Evolutionary conservation across 148 eudicot species (phyloP).

Genomic region (Silene conica): DNA sequence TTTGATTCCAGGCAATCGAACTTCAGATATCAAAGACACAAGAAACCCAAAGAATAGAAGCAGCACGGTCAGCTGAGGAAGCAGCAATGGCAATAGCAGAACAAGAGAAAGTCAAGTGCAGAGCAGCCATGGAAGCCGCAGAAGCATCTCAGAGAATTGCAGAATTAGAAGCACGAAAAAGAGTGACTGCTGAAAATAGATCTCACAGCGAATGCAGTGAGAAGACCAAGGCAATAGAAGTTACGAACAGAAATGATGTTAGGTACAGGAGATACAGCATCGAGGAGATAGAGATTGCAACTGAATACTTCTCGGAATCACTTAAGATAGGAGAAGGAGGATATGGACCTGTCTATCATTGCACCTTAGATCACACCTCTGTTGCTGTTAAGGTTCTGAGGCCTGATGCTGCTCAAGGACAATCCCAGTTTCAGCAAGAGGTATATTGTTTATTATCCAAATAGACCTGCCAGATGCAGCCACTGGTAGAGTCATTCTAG

Average conservation of each 20-base stretch:
- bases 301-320: constrained; percentile 42
- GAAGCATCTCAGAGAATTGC: constrained; percentile 76
- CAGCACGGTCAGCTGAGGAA: constrained; percentile 52
- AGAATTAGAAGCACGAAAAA: constrained; percentile 57
- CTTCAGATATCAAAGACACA: constrained; percentile 58
- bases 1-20: constrained; percentile 46
- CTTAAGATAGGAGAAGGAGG: constrained; percentile 83
- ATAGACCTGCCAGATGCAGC: too few species aligned
- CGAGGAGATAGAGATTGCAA: constrained; percentile 67
- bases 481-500: too few species aligned
- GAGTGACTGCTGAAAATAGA: constrained; percentile 44
- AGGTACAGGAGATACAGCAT: constrained; percentile 61
- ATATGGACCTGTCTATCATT: constrained; percentile 73
- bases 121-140: constrained; percentile 64
- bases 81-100: constrained; percentile 58
- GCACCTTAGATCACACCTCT: constrained; percentile 59
- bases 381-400: constrained; percentile 78
- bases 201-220: constrained; percentile 44
- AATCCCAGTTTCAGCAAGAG: constrained; percentile 79
- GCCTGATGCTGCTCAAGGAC: constrained; percentile 79
- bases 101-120: constrained; percentile 59
- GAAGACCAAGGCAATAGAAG: constrained; percentile 32
- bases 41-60: constrained; percentile 44
- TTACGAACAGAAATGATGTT: constrained; percentile 27
- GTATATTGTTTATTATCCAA: constrained; percentile 16